A percentile compares a stretch with the other conserved stretches of the same genome.
Conservation (phyloP, 768 basidiomycete species). For the Polyporus arcularius region DNA sequence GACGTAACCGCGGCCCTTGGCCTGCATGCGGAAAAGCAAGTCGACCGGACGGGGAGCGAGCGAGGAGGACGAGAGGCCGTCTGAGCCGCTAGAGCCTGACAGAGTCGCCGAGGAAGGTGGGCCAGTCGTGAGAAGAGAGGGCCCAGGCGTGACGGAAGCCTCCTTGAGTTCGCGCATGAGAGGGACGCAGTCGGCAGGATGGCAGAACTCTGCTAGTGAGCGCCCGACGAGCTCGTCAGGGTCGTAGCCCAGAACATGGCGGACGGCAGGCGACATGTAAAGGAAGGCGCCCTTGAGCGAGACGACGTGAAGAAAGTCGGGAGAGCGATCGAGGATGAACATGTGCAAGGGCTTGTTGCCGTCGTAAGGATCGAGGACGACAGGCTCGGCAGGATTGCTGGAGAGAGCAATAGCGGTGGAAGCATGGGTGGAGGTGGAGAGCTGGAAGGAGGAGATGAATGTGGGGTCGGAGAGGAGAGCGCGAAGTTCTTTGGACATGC, state of each 20-base stretch:
- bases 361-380: constrained; percentile 30
- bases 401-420: constrained; percentile 20
- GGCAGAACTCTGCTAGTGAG: constrained; percentile 78
- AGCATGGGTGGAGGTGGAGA: constrained; percentile 35
- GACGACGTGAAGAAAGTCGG: constrained; percentile 89
- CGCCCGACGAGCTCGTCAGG: constrained; percentile 82
- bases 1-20: constrained; percentile 65
- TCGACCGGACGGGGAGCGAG: constrained; percentile 62
- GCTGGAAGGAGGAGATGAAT: constrained; percentile 50
- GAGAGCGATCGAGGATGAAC: constrained; percentile 59
- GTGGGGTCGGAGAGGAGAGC: constrained; percentile 45
- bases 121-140: constrained; percentile 17
- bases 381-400: constrained; percentile 8
- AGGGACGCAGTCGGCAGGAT: constrained; percentile 87
- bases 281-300: constrained; percentile 92
- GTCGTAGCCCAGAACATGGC: constrained; percentile 80
- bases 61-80: not conserved
- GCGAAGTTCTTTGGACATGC: constrained; percentile 56
- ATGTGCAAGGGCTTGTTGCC: constrained; percentile 53
- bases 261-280: constrained; percentile 85
- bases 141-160: constrained; percentile 37
- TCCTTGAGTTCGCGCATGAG: constrained; percentile 93
- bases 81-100: not conserved
- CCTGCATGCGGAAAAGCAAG: constrained; percentile 80
- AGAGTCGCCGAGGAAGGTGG: constrained; percentile 3